These are phyloP conservation scores for Phytophthora pseudosyringae DNA, from an alignment of 352 stramenopile genomes.

Conservation along the genomic window DNA sequence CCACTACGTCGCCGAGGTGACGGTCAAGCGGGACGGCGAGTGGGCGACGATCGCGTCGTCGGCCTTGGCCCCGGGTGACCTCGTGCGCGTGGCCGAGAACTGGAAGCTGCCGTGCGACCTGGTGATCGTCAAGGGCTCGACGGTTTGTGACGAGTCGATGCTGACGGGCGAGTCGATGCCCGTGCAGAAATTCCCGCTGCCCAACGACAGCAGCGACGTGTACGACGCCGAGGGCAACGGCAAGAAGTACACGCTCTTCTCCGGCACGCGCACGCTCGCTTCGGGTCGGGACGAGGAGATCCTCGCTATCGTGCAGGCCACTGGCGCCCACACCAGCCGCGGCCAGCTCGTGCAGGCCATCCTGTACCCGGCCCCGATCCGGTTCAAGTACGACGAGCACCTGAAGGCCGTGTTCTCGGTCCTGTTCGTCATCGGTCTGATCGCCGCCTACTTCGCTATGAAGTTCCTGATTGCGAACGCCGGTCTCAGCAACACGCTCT, in stretches of 20 bases:
- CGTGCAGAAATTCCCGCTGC: conserved; percentile 83
- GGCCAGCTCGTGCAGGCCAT: conserved; percentile 89
- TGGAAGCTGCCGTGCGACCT: conserved; percentile 80
- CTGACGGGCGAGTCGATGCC: conserved; percentile 88
- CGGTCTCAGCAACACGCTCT: conserved; percentile 73
- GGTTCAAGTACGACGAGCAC: conserved; percentile 94
- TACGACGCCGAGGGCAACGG: conserved; percentile 61
- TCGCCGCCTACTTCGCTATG: conserved; percentile 79
- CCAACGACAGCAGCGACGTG: conserved; percentile 53
- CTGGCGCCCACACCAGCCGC: conserved; percentile 83
- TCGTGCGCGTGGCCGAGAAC: conserved; percentile 68
- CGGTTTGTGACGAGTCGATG: conserved; percentile 79
- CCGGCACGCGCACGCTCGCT: conserved; percentile 82
- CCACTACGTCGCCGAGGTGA: conserved; percentile 67
- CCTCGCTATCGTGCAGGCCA: conserved; percentile 82
- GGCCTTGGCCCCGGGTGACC: conserved; percentile 70
- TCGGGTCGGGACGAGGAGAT: conserved; percentile 65
- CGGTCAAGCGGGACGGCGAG: conserved; percentile 60
- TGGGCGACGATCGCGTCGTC: conserved; percentile 59
- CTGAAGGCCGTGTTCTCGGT: conserved; percentile 83
- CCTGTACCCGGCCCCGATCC: conserved; percentile 82
- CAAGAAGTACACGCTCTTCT: conserved; percentile 91
- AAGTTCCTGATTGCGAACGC: conserved; percentile 74
- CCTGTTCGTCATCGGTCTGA: conserved; percentile 79
- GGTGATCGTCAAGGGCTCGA: conserved; percentile 69